Evolutionary conservation across 2,329 filamentous ascomycete genomes (phyloP).

Genomic region (Colletotrichum incanum): DNA sequence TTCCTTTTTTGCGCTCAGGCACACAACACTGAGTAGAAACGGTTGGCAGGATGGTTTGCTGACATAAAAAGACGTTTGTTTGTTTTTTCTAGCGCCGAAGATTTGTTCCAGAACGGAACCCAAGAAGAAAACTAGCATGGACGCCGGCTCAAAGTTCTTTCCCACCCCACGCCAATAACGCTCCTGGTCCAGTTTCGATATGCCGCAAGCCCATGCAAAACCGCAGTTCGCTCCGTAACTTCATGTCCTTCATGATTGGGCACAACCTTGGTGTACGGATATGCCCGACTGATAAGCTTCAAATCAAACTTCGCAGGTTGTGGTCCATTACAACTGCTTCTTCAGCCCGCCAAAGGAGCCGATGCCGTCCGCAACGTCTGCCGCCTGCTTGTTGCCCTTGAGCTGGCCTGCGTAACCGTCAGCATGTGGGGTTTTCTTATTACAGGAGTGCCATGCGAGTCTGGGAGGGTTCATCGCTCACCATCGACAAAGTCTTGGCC

Average conservation of each 20-base stretch:
- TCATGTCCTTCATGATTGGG: conserved; percentile 1
- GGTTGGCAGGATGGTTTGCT: neutral
- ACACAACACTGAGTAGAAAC: neutral
- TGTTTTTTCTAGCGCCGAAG: conserved; percentile 21
- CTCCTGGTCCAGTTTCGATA: neutral
- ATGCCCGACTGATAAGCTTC: conserved; percentile 18
- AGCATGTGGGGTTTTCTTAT: neutral
- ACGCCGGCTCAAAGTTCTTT: conserved; percentile 15
- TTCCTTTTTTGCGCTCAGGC: neutral
- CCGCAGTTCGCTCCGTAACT: conserved; percentile 9
- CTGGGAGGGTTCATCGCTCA: conserved; percentile 43
- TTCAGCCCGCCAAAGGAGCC: conserved; percentile 51
- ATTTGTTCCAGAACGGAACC: conserved; percentile 27
- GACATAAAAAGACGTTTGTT: neutral
- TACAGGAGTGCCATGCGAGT: neutral
- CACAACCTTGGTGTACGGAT: neutral
- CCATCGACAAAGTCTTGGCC: conserved; percentile 57
- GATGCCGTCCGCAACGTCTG: conserved; percentile 50
- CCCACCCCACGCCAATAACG: neutral
- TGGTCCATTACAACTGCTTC: conserved; percentile 46
- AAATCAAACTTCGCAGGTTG: neutral
- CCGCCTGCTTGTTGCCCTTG: conserved; percentile 55
- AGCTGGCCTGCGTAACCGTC: conserved; percentile 49
- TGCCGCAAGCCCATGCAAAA: neutral
- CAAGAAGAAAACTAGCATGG: conserved; percentile 4